A percentile compares a stretch with the other conserved stretches of the same genome.
These are phyloP conservation scores for Eucalyptus curtisii DNA, from an alignment of 345 rosid genomes.

Conservation along the genomic window DNA sequence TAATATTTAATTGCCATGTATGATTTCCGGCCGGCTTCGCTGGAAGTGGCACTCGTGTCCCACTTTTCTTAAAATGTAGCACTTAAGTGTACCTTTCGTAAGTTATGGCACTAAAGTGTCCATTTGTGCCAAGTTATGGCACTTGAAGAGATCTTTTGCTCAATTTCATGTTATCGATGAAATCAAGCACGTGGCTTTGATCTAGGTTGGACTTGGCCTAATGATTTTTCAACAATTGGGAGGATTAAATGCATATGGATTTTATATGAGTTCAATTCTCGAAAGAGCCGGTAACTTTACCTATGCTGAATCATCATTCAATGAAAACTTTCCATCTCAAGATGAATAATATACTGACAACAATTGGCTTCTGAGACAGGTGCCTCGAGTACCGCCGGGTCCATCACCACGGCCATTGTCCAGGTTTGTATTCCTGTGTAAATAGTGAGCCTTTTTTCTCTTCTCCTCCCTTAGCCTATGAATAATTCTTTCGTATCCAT, in stretches of 20 bases:
- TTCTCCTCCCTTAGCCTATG: neutral
- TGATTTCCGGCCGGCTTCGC: too few relatives aligned
- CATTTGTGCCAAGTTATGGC: too few relatives aligned
- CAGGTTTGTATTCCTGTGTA: neutral
- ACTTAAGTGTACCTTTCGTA: too few relatives aligned
- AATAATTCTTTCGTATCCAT: neutral
- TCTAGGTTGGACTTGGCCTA: conserved; percentile 26
- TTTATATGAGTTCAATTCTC: conserved; percentile 17
- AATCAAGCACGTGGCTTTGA: neutral
- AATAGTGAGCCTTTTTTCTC: neutral
- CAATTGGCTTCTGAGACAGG: neutral
- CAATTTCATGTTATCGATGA: neutral
- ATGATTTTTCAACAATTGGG: conserved; percentile 25
- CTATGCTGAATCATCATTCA: neutral
- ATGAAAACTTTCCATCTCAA: neutral
- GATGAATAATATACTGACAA: neutral
- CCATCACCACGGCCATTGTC: conserved; percentile 7
- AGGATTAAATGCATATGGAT: conserved; percentile 22
- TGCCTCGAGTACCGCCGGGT: conserved; percentile 10
- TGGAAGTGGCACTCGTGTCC: too few relatives aligned
- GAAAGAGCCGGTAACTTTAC: conserved; percentile 7
- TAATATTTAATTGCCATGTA: too few relatives aligned
- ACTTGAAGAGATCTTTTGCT: too few relatives aligned
- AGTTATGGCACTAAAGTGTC: too few relatives aligned
- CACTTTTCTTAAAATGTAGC: too few relatives aligned